Percentiles rank a stretch among this genome's conserved stretches.
Evolutionary conservation across 2,329 filamentous ascomycete species (phyloP).

Genomic region (Venturia effusa): DNA sequence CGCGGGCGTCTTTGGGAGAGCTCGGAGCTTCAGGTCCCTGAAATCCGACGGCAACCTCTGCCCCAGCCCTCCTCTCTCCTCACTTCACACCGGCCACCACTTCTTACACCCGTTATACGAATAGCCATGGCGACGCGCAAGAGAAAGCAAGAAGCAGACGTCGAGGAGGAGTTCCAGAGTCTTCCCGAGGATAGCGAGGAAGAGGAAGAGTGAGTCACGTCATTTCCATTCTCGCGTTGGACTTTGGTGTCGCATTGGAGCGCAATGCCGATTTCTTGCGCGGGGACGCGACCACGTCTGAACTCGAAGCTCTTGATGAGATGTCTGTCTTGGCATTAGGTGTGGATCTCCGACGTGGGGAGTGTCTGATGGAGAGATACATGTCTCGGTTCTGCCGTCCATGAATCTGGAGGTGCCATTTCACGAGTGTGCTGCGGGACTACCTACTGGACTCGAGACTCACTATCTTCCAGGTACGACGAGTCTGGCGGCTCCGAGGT

Average conservation of each 20-base stretch:
- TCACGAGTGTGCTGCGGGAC: too few relatives aligned
- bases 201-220: slow-evolving; percentile 34
- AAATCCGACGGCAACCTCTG: neutral
- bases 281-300: neutral
- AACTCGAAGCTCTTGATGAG: slow-evolving; percentile 1
- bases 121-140: slow-evolving; percentile 32
- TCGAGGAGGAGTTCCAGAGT: slow-evolving; percentile 33
- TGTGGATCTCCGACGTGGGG: too few relatives aligned
- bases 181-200: slow-evolving; percentile 33
- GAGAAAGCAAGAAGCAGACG: slow-evolving; percentile 31
- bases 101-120: neutral
- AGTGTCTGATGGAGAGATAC: too few relatives aligned
- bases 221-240: slow-evolving; percentile 22
- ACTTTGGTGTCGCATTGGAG: neutral
- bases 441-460: slow-evolving; percentile 15
- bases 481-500: slow-evolving; percentile 25
- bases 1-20: neutral
- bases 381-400: too few relatives aligned
- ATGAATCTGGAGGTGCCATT: too few relatives aligned
- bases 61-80: neutral
- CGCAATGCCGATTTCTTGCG: neutral
- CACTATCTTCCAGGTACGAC: slow-evolving; percentile 21
- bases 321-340: neutral
- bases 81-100: neutral
- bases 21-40: neutral